These are phyloP conservation scores for Taphrina sp. DNA, from an alignment of 1,139 yeast species.

Conservation along the genomic window DNA sequence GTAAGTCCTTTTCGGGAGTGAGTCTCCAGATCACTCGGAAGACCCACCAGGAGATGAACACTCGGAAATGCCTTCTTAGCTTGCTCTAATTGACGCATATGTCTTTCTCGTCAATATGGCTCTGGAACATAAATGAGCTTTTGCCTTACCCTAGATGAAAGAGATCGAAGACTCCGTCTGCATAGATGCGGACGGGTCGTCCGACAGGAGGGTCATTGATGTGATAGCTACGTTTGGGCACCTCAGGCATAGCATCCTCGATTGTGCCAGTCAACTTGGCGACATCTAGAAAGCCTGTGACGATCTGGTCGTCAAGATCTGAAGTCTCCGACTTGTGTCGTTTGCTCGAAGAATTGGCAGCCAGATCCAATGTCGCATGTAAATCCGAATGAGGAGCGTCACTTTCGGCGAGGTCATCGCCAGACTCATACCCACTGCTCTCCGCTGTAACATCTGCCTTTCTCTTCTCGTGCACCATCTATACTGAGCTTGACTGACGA, in stretches of 20 bases:
- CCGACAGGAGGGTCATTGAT: slow-evolving; percentile 82
- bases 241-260: slow-evolving; percentile 18
- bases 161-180: slow-evolving; percentile 95
- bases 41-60: slow-evolving; percentile 81
- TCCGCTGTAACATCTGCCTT: slow-evolving; percentile 9
- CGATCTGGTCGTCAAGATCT: not conserved
- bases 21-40: slow-evolving; percentile 86
- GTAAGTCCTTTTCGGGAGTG: slow-evolving; percentile 92
- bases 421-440: slow-evolving; percentile 22
- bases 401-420: slow-evolving; percentile 6
- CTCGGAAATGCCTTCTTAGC: slow-evolving; percentile 90
- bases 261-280: slow-evolving; percentile 12
- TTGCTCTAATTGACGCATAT: slow-evolving; percentile 95
- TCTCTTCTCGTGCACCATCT: slow-evolving; percentile 5
- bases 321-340: slow-evolving; percentile 1
- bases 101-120: slow-evolving; percentile 43
- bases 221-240: slow-evolving; percentile 22
- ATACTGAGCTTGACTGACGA: no score
- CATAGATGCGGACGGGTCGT: slow-evolving; percentile 85
- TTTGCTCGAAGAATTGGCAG: not conserved
- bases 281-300: not conserved
- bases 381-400: no score
- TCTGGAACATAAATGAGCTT: slow-evolving; percentile 4
- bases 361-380: no score
- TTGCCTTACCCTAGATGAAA: slow-evolving; percentile 69